Conservation (phyloP, 495 filamentous ascomycete species). For the Trichoderma orchidacearum region DNA sequence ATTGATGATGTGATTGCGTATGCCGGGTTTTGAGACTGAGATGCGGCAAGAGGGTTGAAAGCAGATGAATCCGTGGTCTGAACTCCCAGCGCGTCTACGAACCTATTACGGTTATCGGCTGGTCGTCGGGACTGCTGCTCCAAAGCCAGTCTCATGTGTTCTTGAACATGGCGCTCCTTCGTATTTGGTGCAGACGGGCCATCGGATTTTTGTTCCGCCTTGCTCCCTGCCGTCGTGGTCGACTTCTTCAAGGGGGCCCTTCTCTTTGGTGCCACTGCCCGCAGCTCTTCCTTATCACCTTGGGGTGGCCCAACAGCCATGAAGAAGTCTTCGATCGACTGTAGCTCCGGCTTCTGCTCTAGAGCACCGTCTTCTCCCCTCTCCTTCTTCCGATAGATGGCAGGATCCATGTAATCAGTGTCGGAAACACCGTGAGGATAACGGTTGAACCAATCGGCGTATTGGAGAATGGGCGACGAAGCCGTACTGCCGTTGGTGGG, state of each 20-base stretch:
- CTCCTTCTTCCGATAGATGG: conserved; percentile 51
- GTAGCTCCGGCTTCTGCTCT: conserved; percentile 74
- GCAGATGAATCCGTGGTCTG: conserved; percentile 22
- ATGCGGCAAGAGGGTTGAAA: conserved; percentile 25
- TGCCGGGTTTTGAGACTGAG: conserved; percentile 18
- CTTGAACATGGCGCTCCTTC: background rate
- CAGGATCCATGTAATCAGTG: conserved; percentile 70
- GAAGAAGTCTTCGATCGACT: conserved; percentile 94
- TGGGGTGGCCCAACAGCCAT: conserved; percentile 59
- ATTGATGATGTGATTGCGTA: conserved; percentile 33
- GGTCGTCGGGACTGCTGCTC: conserved; percentile 21
- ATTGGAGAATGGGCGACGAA: conserved; percentile 71
- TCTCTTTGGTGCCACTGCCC: conserved; percentile 21
- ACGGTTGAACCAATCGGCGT: conserved; percentile 94
- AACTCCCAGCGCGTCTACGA: conserved; percentile 17
- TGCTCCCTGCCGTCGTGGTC: conserved; percentile 25
- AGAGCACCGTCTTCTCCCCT: conserved; percentile 68
- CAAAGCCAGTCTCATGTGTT: conserved; percentile 4
- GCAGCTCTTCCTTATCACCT: conserved; percentile 20
- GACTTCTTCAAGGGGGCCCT: conserved; percentile 29
- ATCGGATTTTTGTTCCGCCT: conserved; percentile 9
- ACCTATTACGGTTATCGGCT: too few species aligned
- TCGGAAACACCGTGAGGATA: conserved; percentile 87
- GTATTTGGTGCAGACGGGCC: background rate
- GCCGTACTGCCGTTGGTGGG: conserved; percentile 32